Evolutionary conservation across 2,329 filamentous ascomycete species (phyloP).

Genomic region (Colletotrichum liriopes): DNA sequence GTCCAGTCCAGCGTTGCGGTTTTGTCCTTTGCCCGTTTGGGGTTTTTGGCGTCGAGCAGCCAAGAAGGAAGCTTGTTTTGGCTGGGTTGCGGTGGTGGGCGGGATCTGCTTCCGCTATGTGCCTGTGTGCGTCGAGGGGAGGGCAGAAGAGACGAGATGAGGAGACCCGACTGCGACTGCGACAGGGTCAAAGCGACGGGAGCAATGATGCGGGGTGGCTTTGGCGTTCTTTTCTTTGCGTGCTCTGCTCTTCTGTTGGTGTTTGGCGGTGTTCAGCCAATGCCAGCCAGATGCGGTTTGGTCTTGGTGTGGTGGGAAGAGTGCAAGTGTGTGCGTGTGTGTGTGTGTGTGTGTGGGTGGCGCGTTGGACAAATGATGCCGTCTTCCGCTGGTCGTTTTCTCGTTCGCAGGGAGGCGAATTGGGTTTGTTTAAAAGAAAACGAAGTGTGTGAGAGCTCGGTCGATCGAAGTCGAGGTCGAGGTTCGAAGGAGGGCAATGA

Average conservation of each 20-base stretch:
- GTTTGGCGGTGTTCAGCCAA: not conserved
- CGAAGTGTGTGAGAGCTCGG: not conserved
- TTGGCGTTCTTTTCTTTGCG: not conserved
- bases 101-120: constrained; percentile 19
- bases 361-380: not conserved
- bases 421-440: not conserved
- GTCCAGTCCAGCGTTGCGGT: constrained; percentile 5
- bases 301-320: not conserved
- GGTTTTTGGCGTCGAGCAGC: constrained; percentile 9
- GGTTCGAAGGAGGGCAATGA: not conserved
- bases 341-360: not conserved
- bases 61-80: constrained; percentile 23
- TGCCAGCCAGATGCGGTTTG: not conserved
- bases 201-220: constrained; percentile 4
- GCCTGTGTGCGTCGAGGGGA: not conserved
- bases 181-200: constrained; percentile 17
- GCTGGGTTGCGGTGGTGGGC: constrained; percentile 6
- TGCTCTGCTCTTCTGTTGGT: not conserved
- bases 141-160: not conserved
- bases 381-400: not conserved
- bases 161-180: not conserved
- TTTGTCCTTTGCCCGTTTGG: constrained; percentile 11
- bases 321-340: not conserved
- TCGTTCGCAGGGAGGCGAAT: constrained; percentile 7
- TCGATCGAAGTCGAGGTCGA: not conserved